Evolutionary conservation across 495 filamentous ascomycete genomes (phyloP), one percentile per base, ranked within the genome.

Genomic region (Elasticomyces elasticus): DNA sequence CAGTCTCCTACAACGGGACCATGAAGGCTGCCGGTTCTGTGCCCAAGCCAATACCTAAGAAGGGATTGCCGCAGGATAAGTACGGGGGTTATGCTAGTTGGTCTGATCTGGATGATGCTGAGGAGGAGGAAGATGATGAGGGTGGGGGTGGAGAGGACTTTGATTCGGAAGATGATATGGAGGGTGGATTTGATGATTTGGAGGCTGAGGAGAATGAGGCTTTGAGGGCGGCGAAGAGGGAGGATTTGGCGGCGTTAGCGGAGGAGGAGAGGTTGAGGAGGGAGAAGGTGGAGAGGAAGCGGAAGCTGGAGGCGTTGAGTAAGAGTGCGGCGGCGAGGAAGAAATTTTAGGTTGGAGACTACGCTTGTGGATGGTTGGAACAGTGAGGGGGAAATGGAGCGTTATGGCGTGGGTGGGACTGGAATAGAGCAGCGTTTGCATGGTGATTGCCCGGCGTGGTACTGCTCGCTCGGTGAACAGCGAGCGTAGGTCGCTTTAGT

Each of bases 131-230:
- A 20, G 66, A 68, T 6, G 66, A 64, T 10, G 75, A 82, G 44
- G 74, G 81, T 40, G 76, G 26, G 2, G 30, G 19, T 1, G 19
- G 15, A 1, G 25, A 19, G 3, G 26, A 78, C 46, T 74, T 74
- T 49, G 78, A 72, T 20, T 79, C 74, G 0, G 80, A 82, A 15
- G 81, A 79, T 12, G 82, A 81, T 54, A 85, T 85, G 82, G 82
- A 85, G 63, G 82, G 76, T 52, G 79, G 76, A 12, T 67, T 76
- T 22, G 74, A 74, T 43, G 81, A 82, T 56, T 65, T 84, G 42
- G 76, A 79, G 55, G 60, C 72, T 5, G 82, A 85, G 65, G 82
- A 85, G 66, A 65, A 61, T 6, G 53, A 55, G 7, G 78, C 79
- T 17, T 58, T 78, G 41, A 66, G 63, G 40, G 64, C 55, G 17